A percentile compares a stretch with the other conserved stretches of the same genome.
phyloP scores from a whole-genome alignment of 306 rosid species.

The Dryas drummondii region DNA sequence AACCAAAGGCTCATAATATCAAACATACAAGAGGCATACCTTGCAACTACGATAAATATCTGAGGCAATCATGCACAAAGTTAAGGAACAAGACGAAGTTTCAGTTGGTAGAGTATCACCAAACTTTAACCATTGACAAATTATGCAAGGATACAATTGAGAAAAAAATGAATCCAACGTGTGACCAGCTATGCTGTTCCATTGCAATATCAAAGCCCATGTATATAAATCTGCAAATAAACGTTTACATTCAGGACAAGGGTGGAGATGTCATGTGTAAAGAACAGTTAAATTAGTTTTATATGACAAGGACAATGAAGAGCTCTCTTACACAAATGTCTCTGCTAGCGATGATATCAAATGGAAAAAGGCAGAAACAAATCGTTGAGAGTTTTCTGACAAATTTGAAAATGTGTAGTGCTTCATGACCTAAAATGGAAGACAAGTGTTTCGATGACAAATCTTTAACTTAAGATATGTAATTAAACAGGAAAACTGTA shows the following conservation, averaged over 20 bases:
- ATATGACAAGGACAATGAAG: constrained; percentile 21
- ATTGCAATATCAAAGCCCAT: constrained; percentile 99
- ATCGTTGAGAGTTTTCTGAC: constrained; percentile 88
- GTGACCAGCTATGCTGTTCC: constrained; percentile 99
- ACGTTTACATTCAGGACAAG: constrained; percentile 17
- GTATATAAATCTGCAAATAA: constrained; percentile 83
- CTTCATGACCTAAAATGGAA: constrained; percentile 85
- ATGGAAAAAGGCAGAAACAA: constrained; percentile 87
- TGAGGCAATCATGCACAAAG: constrained; percentile 38
- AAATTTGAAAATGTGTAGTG: constrained; percentile 89
- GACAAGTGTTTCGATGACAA: constrained; percentile 22
- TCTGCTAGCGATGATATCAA: constrained; percentile 96
- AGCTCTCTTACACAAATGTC: constrained; percentile 82
- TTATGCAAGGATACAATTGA: constrained; percentile 84
- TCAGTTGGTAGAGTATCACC: constrained; percentile 21
- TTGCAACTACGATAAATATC: constrained; percentile 90
- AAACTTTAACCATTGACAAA: constrained; percentile 17
- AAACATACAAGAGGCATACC: constrained; percentile 49
- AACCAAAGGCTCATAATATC: constrained; percentile 18
- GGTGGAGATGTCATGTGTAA: constrained; percentile 15
- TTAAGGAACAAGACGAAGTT: constrained; percentile 46
- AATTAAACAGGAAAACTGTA: constrained; percentile 13
- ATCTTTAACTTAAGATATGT: constrained; percentile 14
- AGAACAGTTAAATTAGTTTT: constrained; percentile 13
- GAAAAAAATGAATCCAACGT: constrained; percentile 95